A percentile compares a stretch with the other conserved stretches of the same genome.
These are phyloP conservation scores for Boletellus ananiceps DNA, from an alignment of 768 basidiomycete species.

Conservation along the genomic window DNA sequence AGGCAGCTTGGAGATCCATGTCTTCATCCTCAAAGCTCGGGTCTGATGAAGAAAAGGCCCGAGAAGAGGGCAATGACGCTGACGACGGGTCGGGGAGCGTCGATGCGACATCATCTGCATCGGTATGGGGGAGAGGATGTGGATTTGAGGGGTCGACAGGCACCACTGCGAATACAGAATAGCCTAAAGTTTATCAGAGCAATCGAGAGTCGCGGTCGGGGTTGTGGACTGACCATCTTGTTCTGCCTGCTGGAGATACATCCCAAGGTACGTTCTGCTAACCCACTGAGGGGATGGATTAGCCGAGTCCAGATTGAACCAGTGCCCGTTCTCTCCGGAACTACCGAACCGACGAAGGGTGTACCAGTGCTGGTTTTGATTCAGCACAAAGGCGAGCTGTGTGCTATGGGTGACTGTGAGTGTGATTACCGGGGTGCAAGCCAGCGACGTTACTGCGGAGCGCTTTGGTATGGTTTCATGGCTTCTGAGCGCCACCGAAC, in stretches of 20 bases:
- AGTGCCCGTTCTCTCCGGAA: slow-evolving; percentile 52
- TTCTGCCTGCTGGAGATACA: slow-evolving; percentile 87
- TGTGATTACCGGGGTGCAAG: slow-evolving; percentile 1
- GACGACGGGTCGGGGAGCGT: slow-evolving; percentile 55
- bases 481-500: slow-evolving; percentile 80
- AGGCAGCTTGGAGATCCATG: slow-evolving; percentile 78
- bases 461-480: slow-evolving; percentile 70
- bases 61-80: slow-evolving; percentile 16
- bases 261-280: slow-evolving; percentile 73
- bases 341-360: slow-evolving; percentile 76
- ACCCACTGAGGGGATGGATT: slow-evolving; percentile 74
- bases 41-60: slow-evolving; percentile 9
- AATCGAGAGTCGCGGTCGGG: not conserved
- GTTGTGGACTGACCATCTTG: slow-evolving; percentile 55
- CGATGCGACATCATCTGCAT: slow-evolving; percentile 68
- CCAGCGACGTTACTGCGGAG: slow-evolving; percentile 60
- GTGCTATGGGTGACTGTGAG: slow-evolving; percentile 40
- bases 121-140: slow-evolving; percentile 53
- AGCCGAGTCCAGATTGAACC: slow-evolving; percentile 88
- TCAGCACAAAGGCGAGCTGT: slow-evolving; percentile 84
- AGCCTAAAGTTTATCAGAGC: slow-evolving; percentile 45
- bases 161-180: slow-evolving; percentile 74
- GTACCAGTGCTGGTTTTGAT: slow-evolving; percentile 87
- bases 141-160: slow-evolving; percentile 53
- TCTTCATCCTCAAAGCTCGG: slow-evolving; percentile 74